Conservation (phyloP, 345 rosid genomes). For the Trapa bicornis region DNA sequence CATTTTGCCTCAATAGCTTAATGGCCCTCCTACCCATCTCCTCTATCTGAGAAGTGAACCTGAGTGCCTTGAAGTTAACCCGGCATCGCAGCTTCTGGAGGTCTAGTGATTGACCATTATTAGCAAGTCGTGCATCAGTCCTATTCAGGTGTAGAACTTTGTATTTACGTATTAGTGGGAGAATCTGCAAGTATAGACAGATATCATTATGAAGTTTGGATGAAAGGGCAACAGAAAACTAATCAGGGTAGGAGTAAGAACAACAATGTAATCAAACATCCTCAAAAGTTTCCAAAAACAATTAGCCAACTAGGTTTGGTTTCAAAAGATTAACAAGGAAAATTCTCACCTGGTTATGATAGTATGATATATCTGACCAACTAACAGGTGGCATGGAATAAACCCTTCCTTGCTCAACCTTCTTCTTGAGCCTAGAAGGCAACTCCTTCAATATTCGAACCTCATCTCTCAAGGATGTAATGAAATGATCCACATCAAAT, state of each 20-base stretch:
- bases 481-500: slow-evolving; percentile 41
- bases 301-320: neutral
- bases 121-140: slow-evolving; percentile 41
- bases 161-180: slow-evolving; percentile 22
- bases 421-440: slow-evolving; percentile 25
- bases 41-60: slow-evolving; percentile 30
- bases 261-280: neutral
- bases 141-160: slow-evolving; percentile 28
- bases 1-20: slow-evolving; percentile 25
- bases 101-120: slow-evolving; percentile 25
- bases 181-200: slow-evolving; percentile 24
- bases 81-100: slow-evolving; percentile 39
- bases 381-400: slow-evolving; percentile 37
- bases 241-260: too few species aligned
- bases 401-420: slow-evolving; percentile 14
- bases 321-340: neutral
- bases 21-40: slow-evolving; percentile 30
- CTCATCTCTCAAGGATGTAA: slow-evolving; percentile 34
- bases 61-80: slow-evolving; percentile 27
- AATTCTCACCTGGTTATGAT: slow-evolving; percentile 24
- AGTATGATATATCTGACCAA: slow-evolving; percentile 49
- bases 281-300: neutral
- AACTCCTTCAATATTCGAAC: slow-evolving; percentile 30
- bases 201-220: too few species aligned
- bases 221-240: too few species aligned